Base-by-base conservation (phyloP, 148 eudicot species). In the Rhododendron griersonianum region DNA sequence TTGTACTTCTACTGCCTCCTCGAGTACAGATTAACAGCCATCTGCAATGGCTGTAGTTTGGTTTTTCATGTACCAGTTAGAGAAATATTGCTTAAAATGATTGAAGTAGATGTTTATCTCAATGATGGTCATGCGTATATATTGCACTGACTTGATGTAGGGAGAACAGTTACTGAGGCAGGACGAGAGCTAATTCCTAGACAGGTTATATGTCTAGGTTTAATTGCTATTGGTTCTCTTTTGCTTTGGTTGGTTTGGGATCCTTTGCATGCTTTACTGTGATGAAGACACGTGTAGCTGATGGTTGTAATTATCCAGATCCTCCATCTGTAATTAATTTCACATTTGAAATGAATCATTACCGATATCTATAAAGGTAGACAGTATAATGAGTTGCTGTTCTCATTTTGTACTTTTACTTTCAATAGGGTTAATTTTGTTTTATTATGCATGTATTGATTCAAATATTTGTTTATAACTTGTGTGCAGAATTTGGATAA, bases 401-500 rank as follows among this genome's bases (percentile, higher is more conserved):
- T 28, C 76, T 71, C 39, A 1, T 30, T 30, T 71, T 13, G 76
- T 30, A 30, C 2, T 71, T 1, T 33, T 1, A 9, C 35, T 67
- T 67, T 67, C 73, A 25, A 13, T 13, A 1, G 18, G 28, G 18
- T 39, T 21, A 50, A 30, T 51, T 48, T 84, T 9, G 23, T 14
- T 41, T 21, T 5, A 13, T 0, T 39, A 15, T 71, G 19, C 61
- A 50, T 11, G 10, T 18, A 47, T 28, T 30, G 19, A 15, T 11
- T 71, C 33, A 71, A 71, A 21, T 71, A 21, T 25, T 78, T 25
- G 1, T 7, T 33, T 55, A 67, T 11, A 6, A 16, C 83, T 69
- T 76, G 67, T n/a, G 39, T 44, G 73, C 92, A 93, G 95, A 93
- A 92, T 83, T 87, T 93, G 94, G 95, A 93, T 86, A 93, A 92